Evolutionary conservation across 208 protist species (phyloP).

Genomic region (Trypanosoma platydactyli): DNA sequence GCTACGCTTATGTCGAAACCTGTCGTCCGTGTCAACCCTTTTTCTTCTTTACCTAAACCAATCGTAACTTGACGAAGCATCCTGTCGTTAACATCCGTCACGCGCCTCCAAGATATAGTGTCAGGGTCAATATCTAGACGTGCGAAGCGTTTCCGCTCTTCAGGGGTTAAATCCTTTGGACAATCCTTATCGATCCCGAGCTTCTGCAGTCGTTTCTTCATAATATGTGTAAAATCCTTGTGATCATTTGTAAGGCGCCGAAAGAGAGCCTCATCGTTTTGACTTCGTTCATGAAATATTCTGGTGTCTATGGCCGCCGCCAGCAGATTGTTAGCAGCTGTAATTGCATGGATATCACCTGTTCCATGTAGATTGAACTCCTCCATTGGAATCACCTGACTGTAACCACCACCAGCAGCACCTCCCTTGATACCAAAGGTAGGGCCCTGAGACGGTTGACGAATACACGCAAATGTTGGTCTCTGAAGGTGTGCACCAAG

Average conservation of each 20-base stretch:
- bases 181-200: slow-evolving; percentile 94
- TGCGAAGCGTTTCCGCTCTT: slow-evolving; percentile 90
- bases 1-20: slow-evolving; percentile 98
- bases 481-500: slow-evolving; percentile 95
- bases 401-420: slow-evolving; percentile 97
- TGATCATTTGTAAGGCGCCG: slow-evolving; percentile 71
- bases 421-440: slow-evolving; percentile 97
- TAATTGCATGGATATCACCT: slow-evolving; percentile 98
- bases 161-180: slow-evolving; percentile 88
- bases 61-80: slow-evolving; percentile 96
- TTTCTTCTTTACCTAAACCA: slow-evolving; percentile 92
- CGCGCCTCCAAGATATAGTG: slow-evolving; percentile 97
- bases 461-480: slow-evolving; percentile 94
- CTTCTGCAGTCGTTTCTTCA: slow-evolving; percentile 86
- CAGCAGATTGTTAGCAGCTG: slow-evolving; percentile 96
- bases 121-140: slow-evolving; percentile 95
- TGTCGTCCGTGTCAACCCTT: slow-evolving; percentile 81
- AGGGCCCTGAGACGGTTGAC: slow-evolving; percentile 97
- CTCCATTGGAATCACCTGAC: slow-evolving; percentile 96
- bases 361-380: slow-evolving; percentile 99
- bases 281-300: slow-evolving; percentile 96
- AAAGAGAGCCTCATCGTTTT: slow-evolving; percentile 91
- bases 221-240: slow-evolving; percentile 89
- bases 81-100: slow-evolving; percentile 97
- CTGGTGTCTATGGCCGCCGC: slow-evolving; percentile 97